Conservation (phyloP, 495 filamentous ascomycete species). For the Melanomma pulvis-pyrius region DNA sequence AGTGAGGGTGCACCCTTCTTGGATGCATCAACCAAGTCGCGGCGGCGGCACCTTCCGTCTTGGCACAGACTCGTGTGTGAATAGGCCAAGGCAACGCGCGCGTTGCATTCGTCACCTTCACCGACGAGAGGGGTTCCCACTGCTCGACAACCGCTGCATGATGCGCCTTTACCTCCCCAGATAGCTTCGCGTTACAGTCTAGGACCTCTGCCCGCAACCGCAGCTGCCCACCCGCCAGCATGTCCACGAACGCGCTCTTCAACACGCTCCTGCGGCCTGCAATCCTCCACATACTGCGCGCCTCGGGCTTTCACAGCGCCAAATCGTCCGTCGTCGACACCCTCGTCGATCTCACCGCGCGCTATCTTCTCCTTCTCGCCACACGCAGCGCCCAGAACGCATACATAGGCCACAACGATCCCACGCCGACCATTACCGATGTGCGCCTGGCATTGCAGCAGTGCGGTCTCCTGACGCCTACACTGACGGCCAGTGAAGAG, state of each 20-base stretch:
- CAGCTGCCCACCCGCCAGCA: slow-evolving; percentile 14
- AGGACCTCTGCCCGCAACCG: slow-evolving; percentile 23
- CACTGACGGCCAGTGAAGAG: slow-evolving; percentile 61
- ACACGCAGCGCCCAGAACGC: slow-evolving; percentile 65
- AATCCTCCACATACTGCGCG: slow-evolving; percentile 83
- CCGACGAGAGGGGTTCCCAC: not conserved
- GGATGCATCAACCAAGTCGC: too few relatives aligned
- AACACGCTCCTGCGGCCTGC: slow-evolving; percentile 78
- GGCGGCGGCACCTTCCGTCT: not conserved
- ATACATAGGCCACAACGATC: slow-evolving; percentile 51
- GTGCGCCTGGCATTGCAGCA: slow-evolving; percentile 81
- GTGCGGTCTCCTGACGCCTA: slow-evolving; percentile 67
- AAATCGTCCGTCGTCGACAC: slow-evolving; percentile 76
- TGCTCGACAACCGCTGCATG: not conserved
- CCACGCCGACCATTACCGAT: slow-evolving; percentile 66
- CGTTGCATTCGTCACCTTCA: not conserved
- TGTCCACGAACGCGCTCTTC: slow-evolving; percentile 55
- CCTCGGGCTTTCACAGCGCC: slow-evolving; percentile 78
- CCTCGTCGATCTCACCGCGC: slow-evolving; percentile 71
- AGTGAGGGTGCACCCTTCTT: too few relatives aligned
- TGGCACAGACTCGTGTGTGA: not conserved
- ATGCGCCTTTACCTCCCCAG: slow-evolving; percentile 13
- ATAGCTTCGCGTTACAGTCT: slow-evolving; percentile 3
- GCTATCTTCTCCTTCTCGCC: slow-evolving; percentile 72
- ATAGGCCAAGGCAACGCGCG: not conserved